phyloP scores from a whole-genome alignment of 2,329 filamentous ascomycete species.

The Hypomyces rosellus region DNA sequence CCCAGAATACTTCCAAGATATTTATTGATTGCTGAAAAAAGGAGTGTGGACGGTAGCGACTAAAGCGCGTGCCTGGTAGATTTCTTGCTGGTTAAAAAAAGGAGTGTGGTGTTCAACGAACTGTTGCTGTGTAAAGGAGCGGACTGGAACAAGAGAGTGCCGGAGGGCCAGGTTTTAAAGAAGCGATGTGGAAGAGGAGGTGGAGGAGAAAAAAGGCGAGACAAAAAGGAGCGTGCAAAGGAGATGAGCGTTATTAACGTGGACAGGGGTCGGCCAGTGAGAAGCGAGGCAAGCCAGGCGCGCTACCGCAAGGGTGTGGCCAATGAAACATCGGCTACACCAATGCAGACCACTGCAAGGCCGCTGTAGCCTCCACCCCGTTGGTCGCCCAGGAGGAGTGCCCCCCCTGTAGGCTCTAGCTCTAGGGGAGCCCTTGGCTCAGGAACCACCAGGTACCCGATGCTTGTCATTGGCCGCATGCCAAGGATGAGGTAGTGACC shows the following conservation, averaged over 20 bases:
- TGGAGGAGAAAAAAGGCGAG: conserved; percentile 10
- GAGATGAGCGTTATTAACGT: conserved; percentile 18
- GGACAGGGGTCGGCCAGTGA: conserved; percentile 4
- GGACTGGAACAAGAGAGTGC: conserved; percentile 16
- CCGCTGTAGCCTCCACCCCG: background rate
- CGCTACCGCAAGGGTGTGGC: background rate
- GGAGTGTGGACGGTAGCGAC: conserved; percentile 12
- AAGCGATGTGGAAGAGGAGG: conserved; percentile 6
- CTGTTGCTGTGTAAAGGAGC: conserved; percentile 15
- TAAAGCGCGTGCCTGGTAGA: conserved; percentile 3
- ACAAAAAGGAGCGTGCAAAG: conserved; percentile 6
- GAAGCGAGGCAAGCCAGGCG: no score
- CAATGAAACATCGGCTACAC: background rate
- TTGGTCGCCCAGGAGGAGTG: background rate
- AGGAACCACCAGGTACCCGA: conserved; percentile 14
- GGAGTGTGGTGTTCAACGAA: conserved; percentile 13
- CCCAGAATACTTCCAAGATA: conserved; percentile 13
- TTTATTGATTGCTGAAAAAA: background rate
- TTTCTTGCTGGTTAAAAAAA: conserved; percentile 5
- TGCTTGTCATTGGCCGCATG: conserved; percentile 5
- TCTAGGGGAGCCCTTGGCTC: background rate
- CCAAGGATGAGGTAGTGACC: no score
- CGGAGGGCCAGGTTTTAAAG: conserved; percentile 13
- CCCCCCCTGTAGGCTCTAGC: background rate
- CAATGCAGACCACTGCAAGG: no score